phyloP scores from a whole-genome alignment of 768 basidiomycete species.

The Calocera viscosa region DNA sequence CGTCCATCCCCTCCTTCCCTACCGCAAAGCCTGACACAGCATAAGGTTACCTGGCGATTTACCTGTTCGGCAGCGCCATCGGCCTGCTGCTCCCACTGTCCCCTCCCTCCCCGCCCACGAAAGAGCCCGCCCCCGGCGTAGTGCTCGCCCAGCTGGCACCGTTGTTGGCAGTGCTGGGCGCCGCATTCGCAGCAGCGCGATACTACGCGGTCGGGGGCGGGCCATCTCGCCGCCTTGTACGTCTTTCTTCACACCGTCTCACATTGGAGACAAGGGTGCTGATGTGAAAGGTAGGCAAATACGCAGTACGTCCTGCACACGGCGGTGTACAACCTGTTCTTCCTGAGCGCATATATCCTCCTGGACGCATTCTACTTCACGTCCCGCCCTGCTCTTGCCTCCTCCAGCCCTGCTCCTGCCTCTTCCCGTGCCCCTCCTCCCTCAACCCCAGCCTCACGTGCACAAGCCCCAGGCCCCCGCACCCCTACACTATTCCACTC shows the following conservation, averaged over 20 bases:
- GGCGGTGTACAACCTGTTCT: slow-evolving; percentile 74
- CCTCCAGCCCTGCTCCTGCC: background rate
- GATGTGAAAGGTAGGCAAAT: no score
- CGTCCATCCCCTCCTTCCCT: background rate
- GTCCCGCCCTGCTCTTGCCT: slow-evolving; percentile 24
- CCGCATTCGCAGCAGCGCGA: slow-evolving; percentile 20
- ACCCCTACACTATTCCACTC: slow-evolving; percentile 56
- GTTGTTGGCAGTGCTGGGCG: slow-evolving; percentile 35
- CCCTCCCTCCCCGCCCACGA: slow-evolving; percentile 69
- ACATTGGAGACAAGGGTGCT: background rate
- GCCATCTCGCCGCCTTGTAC: slow-evolving; percentile 52
- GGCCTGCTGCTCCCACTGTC: slow-evolving; percentile 71
- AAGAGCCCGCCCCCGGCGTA: slow-evolving; percentile 29
- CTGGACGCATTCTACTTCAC: slow-evolving; percentile 61
- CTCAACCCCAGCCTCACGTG: background rate
- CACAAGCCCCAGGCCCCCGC: slow-evolving; percentile 11
- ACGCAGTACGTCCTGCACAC: slow-evolving; percentile 82
- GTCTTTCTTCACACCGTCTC: slow-evolving; percentile 21
- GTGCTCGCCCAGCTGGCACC: slow-evolving; percentile 21
- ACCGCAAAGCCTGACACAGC: background rate
- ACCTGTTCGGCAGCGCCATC: slow-evolving; percentile 68
- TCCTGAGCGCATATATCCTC: slow-evolving; percentile 66
- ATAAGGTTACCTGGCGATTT: slow-evolving; percentile 78
- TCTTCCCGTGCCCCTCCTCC: slow-evolving; percentile 1
- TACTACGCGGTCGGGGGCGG: slow-evolving; percentile 28